These are phyloP conservation scores for Castanea mollissima DNA, from an alignment of 306 rosid species.

Conservation along the genomic window DNA sequence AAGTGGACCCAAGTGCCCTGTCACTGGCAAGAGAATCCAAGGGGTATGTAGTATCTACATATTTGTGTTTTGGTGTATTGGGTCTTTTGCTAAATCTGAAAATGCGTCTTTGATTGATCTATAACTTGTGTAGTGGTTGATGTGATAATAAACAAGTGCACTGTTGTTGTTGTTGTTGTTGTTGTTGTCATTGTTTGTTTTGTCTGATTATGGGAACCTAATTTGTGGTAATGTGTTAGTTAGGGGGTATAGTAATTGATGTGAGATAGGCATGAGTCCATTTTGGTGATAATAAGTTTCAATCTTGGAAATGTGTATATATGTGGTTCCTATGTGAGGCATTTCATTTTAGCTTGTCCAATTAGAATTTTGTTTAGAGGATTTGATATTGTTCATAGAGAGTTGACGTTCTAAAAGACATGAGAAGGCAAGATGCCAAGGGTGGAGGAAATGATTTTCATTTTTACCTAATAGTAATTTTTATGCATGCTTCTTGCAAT, in stretches of 20 bases:
- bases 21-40: slow-evolving; percentile 93
- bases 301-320: neutral
- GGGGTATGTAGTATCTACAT: slow-evolving; percentile 47
- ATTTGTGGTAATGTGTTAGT: neutral
- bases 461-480: neutral
- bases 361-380: too few species aligned
- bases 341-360: too few species aligned
- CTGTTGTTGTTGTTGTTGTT: neutral
- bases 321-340: neutral
- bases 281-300: too few species aligned
- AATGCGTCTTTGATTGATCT: neutral
- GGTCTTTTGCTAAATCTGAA: neutral
- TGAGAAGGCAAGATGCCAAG: too few species aligned
- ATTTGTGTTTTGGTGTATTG: neutral
- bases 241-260: neutral
- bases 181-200: neutral
- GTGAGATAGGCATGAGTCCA: neutral
- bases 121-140: neutral
- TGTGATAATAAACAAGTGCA: neutral
- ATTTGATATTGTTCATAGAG: too few species aligned
- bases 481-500: neutral
- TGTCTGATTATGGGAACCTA: neutral
- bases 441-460: neutral
- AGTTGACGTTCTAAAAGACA: too few species aligned
- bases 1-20: slow-evolving; percentile 91